Evolutionary conservation across 2,329 filamentous ascomycete genomes (phyloP), one percentile per base, ranked within the genome.

Genomic region (Colletotrichum sp.): DNA sequence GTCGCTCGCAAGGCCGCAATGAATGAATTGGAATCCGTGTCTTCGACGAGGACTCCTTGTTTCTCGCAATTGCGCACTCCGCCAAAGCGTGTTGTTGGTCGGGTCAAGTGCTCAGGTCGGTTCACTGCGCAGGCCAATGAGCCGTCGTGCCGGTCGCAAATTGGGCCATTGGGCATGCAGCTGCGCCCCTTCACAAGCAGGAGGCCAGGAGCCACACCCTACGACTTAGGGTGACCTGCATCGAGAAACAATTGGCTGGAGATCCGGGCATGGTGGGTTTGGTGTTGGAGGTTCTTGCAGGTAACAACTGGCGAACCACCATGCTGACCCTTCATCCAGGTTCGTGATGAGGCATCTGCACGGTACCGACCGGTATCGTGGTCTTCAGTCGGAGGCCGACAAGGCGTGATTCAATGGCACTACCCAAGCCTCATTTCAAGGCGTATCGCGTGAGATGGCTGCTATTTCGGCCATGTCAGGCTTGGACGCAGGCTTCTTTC

Each of bases 401-500:
- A 52, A 52, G 44, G 44, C 44, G 34, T 0, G 34, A 36, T 36
- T 36, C 34, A 36, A 36, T 7, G 32, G 32, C 32, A 36, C 34
- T 36, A 15, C 13, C 13, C 34, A 36, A 36, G 34, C 34, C 34
- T 36, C 34, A 15, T 15, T 36, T 36, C 13, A 1, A 15, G 34
- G 34, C 3, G 13, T 36, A 15, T 36, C 34, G 34, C 13, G 4
- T 36, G 34, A 36, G 13, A 15, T 36, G 34, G 34, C 39, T 44
- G 39, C 0, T n/a, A 5, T 0, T n/a, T 44, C 9, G 9, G 18
- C 8, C 9, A 10, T 10, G 18, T 44, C 9, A 9, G 39, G n/a
- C 44, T 13, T 49, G 10, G 44, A 52, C 1, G 44, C 2, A 1
- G 44, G 2, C 0, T 52, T 21, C 10, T 52, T 52, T 2, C 4